A percentile compares a stretch with the other conserved stretches of the same genome.
These are phyloP conservation scores for Yarrowia sp. DNA, from an alignment of 805 yeast genomes.

Conservation along the genomic window DNA sequence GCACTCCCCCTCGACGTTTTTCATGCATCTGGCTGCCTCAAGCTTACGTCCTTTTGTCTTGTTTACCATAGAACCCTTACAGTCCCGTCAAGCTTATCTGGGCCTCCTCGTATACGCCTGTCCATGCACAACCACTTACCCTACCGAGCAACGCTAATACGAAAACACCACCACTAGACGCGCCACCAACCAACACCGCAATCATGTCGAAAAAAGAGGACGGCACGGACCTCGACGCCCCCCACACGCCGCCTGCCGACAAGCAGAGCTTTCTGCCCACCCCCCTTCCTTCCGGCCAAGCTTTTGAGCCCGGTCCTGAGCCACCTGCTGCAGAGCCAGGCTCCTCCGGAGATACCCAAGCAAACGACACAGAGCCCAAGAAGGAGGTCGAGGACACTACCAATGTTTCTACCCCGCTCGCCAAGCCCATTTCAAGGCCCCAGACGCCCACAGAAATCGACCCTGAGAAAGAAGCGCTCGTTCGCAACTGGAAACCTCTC, in stretches of 20 bases:
- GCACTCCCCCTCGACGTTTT: not conserved
- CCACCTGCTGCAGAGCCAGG: not conserved
- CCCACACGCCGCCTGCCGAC: slow-evolving; percentile 19
- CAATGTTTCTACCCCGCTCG: not conserved
- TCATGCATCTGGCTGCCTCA: not conserved
- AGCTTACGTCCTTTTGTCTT: not conserved
- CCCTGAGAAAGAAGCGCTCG: slow-evolving; percentile 12
- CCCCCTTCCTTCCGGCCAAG: slow-evolving; percentile 10
- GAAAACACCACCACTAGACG: slow-evolving; percentile 27
- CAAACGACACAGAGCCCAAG: not conserved
- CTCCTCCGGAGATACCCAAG: slow-evolving; percentile 1
- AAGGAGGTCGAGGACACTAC: not conserved
- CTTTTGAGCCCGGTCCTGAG: slow-evolving; percentile 3
- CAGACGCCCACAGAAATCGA: slow-evolving; percentile 2
- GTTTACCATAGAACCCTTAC: not conserved
- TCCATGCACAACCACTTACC: slow-evolving; percentile 20
- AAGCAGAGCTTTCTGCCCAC: slow-evolving; percentile 21
- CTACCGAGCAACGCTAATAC: slow-evolving; percentile 26
- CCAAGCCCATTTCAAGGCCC: not conserved
- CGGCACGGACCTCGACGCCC: slow-evolving; percentile 21
- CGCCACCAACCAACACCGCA: slow-evolving; percentile 7
- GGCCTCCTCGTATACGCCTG: slow-evolving; percentile 21
- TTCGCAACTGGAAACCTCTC: slow-evolving; percentile 16
- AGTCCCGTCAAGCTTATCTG: slow-evolving; percentile 20
- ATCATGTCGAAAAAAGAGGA: slow-evolving; percentile 11